Evolutionary conservation across 139 green algal genomes (phyloP), one percentile per base, ranked within the genome.

Genomic region (Bryopsis sp.): DNA sequence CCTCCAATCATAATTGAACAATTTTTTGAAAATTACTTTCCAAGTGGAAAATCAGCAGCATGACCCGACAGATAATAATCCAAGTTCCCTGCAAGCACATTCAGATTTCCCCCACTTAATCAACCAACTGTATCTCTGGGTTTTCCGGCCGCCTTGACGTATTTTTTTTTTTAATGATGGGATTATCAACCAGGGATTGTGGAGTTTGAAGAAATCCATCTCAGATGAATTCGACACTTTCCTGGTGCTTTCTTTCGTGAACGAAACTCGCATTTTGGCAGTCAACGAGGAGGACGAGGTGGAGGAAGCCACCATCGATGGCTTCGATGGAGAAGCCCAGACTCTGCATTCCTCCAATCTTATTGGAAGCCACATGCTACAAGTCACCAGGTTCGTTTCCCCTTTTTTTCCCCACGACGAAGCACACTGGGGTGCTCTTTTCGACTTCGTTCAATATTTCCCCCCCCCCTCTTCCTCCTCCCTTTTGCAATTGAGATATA

Each of bases 221-320:
- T 68, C 72, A 58, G 85, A 89, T 46, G 76, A 72, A 0, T 79
- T 84, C 48, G 92, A 99, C 82, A 87, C 72, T 6, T 90, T 84
- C 72, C 80, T 99, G 58, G 84, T 99, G 69, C 78, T 99, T 2
- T 86, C 91, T 2, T 98, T 99, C 70, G 82, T 97, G 6, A 83
- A 84, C 2, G 88, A 95, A 68, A 97, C 92, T 15, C 73, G 82
- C 6, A 39, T 92, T 29, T 80, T 96, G 43, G 90, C 86, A 33
- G 89, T 99, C 29, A 87, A 92, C 1, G 81, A 92, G 58, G 5
- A 15, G 24, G 58, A 65, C 11, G 89, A 91, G 76, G 79, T 95
- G 38, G 88, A 88, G 11, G 90, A 95, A 78, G 86, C 69, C 37
- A 24, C 34, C 29, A 64, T 69, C 39, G 15, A 15, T 46, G 93